These are phyloP conservation scores for Gossypium raimondii DNA, from an alignment of 345 rosid genomes.

Conservation along the genomic window DNA sequence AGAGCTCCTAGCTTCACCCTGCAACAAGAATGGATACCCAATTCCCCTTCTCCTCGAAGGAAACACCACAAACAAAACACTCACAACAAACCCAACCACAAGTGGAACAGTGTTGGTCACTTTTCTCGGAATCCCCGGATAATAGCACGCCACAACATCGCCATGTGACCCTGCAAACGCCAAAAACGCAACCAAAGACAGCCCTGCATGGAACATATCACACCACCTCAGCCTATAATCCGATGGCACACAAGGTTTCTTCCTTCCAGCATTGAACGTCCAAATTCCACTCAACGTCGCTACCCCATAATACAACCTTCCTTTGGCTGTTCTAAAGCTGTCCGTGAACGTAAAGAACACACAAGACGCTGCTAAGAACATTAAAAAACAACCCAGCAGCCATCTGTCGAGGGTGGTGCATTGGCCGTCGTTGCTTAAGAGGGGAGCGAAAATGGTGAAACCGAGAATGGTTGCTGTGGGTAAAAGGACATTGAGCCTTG, in stretches of 20 bases:
- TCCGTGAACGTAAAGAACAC: slow-evolving; percentile 39
- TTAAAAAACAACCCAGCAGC: slow-evolving; percentile 36
- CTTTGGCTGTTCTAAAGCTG: slow-evolving; percentile 38
- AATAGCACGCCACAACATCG: slow-evolving; percentile 40
- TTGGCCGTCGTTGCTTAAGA: slow-evolving; percentile 41
- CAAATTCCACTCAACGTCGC: slow-evolving; percentile 44
- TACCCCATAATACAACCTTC: slow-evolving; percentile 42
- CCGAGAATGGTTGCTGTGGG: slow-evolving; percentile 51
- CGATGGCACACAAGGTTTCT: slow-evolving; percentile 33
- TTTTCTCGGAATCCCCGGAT: slow-evolving; percentile 38
- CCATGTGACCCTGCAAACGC: slow-evolving; percentile 37
- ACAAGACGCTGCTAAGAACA: slow-evolving; percentile 36
- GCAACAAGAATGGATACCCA: slow-evolving; percentile 44
- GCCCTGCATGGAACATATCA: slow-evolving; percentile 37
- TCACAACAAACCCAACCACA: slow-evolving; percentile 32
- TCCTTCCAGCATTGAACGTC: slow-evolving; percentile 42
- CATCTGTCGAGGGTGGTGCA: slow-evolving; percentile 33
- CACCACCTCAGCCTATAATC: slow-evolving; percentile 44
- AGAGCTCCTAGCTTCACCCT: slow-evolving; percentile 25
- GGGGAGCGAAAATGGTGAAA: slow-evolving; percentile 51
- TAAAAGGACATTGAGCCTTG: slow-evolving; percentile 45
- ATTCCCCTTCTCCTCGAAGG: slow-evolving; percentile 49
- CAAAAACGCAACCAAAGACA: slow-evolving; percentile 40
- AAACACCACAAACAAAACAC: slow-evolving; percentile 35
- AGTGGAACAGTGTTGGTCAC: slow-evolving; percentile 38